Evolutionary conservation across 2,329 filamentous ascomycete species (phyloP), one percentile per base, ranked within the genome.

Genomic region (Alternaria consortialis): DNA sequence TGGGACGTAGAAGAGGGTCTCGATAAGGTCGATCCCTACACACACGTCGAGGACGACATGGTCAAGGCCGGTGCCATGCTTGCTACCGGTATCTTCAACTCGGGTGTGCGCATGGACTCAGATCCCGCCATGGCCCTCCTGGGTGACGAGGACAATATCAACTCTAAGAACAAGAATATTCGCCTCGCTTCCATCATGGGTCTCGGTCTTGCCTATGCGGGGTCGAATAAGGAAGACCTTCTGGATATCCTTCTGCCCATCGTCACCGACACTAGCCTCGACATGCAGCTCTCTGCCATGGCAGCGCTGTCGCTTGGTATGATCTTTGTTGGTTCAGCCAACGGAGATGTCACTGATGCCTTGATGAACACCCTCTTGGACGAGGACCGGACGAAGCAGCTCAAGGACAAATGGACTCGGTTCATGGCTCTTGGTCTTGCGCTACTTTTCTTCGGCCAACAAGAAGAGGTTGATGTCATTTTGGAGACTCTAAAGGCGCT

Each of bases 391-490:
- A 91, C 91, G 81, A 90, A 87, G 74, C 94, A 97, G 78, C 84
- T 99, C 62, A 97, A 96, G 70, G 93, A 98, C 81, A 99, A 98
- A 82, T 99, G 95, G 95, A 95, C 94, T 32, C 90, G 95, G 17
- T 99, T 99, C 83, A 91, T 99, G 83, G 94, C 92, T 20, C 89
- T 99, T 42, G 95, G 95, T 66, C 86, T 99, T 64, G 95, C 94
- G 2, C 86, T 99, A 27, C 85, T 99, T 29, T 99, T 93, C 86
- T 98, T 99, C 72, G 95, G 95, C 39, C 90, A 93, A 66, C 95
- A 99, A 80, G 95, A 99, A 79, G 94, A 98, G 79, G 95, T 98
- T n/a, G 95, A 99, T 73, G 94, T 98, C 59, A 94, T 98, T 67
- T 83, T 98, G 32, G 95, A 99, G 82, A 97, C 95, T 0, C 86